Evolutionary conservation across 2,329 filamentous ascomycete species (phyloP), one percentile per base, ranked within the genome.

Genomic region (Colletotrichum tofieldiae): DNA sequence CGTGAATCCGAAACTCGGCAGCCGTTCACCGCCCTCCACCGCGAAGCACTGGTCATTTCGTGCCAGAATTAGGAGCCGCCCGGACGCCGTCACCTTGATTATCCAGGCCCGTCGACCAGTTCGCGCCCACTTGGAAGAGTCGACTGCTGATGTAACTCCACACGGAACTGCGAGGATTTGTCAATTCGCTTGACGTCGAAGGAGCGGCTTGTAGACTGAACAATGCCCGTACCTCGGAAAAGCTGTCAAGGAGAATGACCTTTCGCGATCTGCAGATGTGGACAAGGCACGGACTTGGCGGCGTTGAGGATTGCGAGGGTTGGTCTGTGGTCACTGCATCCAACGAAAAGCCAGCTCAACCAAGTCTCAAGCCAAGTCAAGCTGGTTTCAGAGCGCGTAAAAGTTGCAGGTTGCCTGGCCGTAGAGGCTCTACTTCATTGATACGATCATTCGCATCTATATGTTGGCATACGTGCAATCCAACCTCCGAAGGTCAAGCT

Each of bases 1-100:
- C 43, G 58, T 29, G 29, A 68, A 64, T 72, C 69, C 69, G 69
- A 72, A 72, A 72, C 70, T 65, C 65, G 65, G 52, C 69, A 72
- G 65, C 58, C 49, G 58, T 54, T 69, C 65, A 72, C 65, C 54
- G 65, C 59, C 45, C 43, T 72, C 65, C 65, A 65, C 59, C 32
- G 59, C 20, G 35, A 51, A 59, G 65, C 69, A 72, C 52, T 68
- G 51, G 26, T 72, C 68, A 72, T 69, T 63, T 72, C 58, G 29
- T 39, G 35, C 20, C 35, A 29, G 26, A 47, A 70, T 52, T 52
- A 39, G 23, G 58, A 72, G 69, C 20, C 52, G 69, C 54, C 26
- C 59, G 69, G 43, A 47, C 52, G 20, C 54, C 32, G 26, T 59
- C 65, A 63, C 16, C n/a, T 63, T 63, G 67, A 70, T 66, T 47